phyloP scores from a whole-genome alignment of 2,329 filamentous ascomycete species.

The Bipolaris bicolor region DNA sequence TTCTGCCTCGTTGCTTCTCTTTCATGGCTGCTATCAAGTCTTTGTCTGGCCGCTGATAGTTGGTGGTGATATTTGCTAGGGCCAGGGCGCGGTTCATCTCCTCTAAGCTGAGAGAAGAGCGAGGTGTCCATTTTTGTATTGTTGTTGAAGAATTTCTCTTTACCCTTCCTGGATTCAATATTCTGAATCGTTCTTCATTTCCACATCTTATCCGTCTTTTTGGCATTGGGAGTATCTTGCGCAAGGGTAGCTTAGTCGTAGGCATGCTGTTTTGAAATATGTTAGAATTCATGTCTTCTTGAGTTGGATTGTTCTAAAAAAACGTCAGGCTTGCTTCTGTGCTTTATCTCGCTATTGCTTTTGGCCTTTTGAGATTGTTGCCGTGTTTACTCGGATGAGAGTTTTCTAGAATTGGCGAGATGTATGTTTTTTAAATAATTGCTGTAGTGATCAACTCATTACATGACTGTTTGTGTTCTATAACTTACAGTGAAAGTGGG shows the following conservation, averaged over 20 bases:
- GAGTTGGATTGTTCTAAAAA: not conserved
- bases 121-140: not conserved
- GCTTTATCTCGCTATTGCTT: not conserved
- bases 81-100: not conserved
- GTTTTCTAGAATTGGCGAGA: not conserved
- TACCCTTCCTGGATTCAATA: not conserved
- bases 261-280: not conserved
- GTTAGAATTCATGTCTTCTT: not conserved
- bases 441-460: not conserved
- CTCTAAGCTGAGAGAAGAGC: not conserved
- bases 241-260: not conserved
- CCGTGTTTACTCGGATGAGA: not conserved
- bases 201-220: no score
- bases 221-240: not conserved
- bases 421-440: not conserved
- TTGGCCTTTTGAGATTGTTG: not conserved
- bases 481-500: not conserved
- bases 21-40: not conserved
- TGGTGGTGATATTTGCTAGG: constrained; percentile 1
- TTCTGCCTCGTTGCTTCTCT: not conserved
- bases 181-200: not conserved
- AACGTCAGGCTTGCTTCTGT: not conserved
- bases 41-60: constrained; percentile 9
- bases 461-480: not conserved
- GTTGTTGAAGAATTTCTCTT: not conserved